Evolutionary conservation across 495 filamentous ascomycete genomes (phyloP).

Genomic region (Aspergillus indologenus): DNA sequence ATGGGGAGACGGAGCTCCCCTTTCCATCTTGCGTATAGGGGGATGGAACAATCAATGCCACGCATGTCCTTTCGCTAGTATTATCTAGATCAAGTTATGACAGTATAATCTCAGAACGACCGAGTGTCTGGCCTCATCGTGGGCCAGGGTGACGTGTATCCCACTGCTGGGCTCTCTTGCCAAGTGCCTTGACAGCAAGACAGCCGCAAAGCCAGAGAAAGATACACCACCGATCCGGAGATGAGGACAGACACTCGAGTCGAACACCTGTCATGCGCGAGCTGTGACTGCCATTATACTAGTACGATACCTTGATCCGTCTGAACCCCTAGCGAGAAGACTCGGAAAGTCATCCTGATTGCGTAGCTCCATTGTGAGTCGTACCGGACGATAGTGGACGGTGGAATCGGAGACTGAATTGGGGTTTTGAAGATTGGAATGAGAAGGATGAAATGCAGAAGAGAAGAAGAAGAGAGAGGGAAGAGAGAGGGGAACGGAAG

Average conservation of each 20-base stretch:
- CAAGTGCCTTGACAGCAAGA: too few species aligned
- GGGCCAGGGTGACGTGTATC: too few species aligned
- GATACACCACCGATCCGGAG: background rate
- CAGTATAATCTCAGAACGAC: slow-evolving; percentile 66
- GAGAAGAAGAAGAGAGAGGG: slow-evolving; percentile 4
- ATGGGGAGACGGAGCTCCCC: slow-evolving; percentile 13
- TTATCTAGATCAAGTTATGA: slow-evolving; percentile 82
- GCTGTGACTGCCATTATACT: slow-evolving; percentile 49
- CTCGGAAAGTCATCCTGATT: slow-evolving; percentile 24
- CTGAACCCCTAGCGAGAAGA: slow-evolving; percentile 34
- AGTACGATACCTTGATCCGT: slow-evolving; percentile 57
- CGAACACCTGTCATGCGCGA: slow-evolving; percentile 62
- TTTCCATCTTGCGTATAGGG: slow-evolving; percentile 15
- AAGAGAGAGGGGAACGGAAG: slow-evolving; percentile 9
- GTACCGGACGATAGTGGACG: slow-evolving; percentile 26
- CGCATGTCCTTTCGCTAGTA: slow-evolving; percentile 80
- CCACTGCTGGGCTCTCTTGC: too few species aligned
- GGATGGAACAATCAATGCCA: slow-evolving; percentile 53
- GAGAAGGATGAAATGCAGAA: slow-evolving; percentile 4
- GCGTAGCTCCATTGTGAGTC: slow-evolving; percentile 37
- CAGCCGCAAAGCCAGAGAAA: background rate
- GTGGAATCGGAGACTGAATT: slow-evolving; percentile 10
- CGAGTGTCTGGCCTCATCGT: slow-evolving; percentile 12
- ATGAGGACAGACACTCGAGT: slow-evolving; percentile 14
- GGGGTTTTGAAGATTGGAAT: slow-evolving; percentile 8